Evolutionary conservation across 768 basidiomycete genomes (phyloP).

Genomic region (Phallus indusiatus): DNA sequence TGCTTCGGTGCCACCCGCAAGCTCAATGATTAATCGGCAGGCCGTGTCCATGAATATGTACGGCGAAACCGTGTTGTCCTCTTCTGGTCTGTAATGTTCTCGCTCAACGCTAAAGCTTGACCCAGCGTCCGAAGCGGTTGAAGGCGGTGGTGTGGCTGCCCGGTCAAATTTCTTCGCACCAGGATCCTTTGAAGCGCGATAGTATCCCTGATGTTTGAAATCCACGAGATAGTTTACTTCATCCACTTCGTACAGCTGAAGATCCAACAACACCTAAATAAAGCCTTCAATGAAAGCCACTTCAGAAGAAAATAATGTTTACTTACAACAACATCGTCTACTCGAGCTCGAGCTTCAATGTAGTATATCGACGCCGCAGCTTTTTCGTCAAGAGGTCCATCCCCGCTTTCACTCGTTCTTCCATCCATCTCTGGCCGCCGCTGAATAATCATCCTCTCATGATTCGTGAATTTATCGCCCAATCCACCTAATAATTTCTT

Average conservation of each 20-base stretch:
- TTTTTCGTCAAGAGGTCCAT: constrained; percentile 40
- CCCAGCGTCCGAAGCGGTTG: constrained; percentile 2
- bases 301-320: neutral
- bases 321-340: constrained; percentile 86
- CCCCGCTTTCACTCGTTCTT: constrained; percentile 33
- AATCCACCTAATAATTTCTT: constrained; percentile 71
- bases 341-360: constrained; percentile 85
- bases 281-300: neutral
- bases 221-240: constrained; percentile 94
- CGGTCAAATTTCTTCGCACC: constrained; percentile 71
- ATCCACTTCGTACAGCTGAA: constrained; percentile 95
- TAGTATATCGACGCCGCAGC: constrained; percentile 74
- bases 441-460: constrained; percentile 40
- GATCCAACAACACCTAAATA: constrained; percentile 83
- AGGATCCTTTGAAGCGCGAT: constrained; percentile 59
- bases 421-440: constrained; percentile 57
- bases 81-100: constrained; percentile 6
- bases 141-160: constrained; percentile 18
- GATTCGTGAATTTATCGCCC: constrained; percentile 36
- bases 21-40: constrained; percentile 84
- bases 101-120: constrained; percentile 13
- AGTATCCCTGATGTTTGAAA: constrained; percentile 95
- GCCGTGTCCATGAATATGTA: constrained; percentile 97
- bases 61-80: constrained; percentile 72
- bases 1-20: constrained; percentile 60